Base-by-base conservation (phyloP, 352 stramenopile species). In the Phytopythium boreale region DNA sequence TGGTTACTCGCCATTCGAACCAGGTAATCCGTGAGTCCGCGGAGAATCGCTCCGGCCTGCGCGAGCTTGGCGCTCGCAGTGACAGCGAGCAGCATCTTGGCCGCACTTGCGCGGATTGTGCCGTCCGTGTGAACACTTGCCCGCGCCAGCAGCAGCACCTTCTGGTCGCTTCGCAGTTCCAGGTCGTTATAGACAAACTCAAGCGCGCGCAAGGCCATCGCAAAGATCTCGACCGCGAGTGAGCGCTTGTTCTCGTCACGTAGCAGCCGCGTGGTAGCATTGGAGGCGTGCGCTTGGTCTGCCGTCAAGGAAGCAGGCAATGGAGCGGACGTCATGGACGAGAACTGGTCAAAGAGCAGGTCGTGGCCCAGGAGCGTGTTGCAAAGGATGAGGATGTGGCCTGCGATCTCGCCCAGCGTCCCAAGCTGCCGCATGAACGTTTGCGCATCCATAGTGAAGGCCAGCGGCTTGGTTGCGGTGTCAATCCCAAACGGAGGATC, bases 381-480 rank as follows among this genome's bases (percentile, higher is more conserved):
- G 49, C 82, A 90, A 43, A 88, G 82, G 14, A 93, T 81, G 47
- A 93, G 56, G 12, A 90, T 76, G 24, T 87, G 82, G 4, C 83
- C 78, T 4, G 92, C 62, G 0, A 89, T 69, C 12, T 89, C 82
- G 14, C 79, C 83, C 15, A 94, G 64, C 15, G 70, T 63, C n/a
- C 68, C 26, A 1, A 41, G 52, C 56, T 76, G 66, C 2, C 56
- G 61, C 2, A 64, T 26, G 20, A 93, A 61, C 14, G 74, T 66
- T 22, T 79, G 82, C 0, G 56, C 53, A 59, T 88, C 78, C 19
- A 90, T 44, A 22, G 49, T 49, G 22, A 76, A 74, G 15, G 6
- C 34, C 5, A 49, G 17, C n/a, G 4, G n/a, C 11, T 31, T 59
- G 31, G 20, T 4, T 31, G 4, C n/a, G 36, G 12, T 20, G 10